Evolutionary conservation across 495 filamentous ascomycete species (phyloP), one percentile per base, ranked within the genome.

Genomic region (Penicillium manginii): DNA sequence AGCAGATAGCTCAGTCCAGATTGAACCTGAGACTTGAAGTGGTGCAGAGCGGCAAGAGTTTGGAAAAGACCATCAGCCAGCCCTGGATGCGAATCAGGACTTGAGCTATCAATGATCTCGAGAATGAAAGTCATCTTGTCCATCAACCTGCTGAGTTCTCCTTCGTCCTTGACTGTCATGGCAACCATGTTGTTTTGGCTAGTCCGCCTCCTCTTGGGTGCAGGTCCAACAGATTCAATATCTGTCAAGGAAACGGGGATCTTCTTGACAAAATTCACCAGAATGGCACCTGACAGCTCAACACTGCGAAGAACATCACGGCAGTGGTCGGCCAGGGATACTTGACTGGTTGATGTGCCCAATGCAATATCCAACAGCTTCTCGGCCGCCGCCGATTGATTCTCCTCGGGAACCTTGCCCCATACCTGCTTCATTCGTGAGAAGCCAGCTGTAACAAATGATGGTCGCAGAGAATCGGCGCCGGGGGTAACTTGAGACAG

Each of bases 1-100:
- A 97, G 87, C 15, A 98, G 81, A 73, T 97, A 97, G 6, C 88
- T 91, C 57, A 96, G 80, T 59, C 92, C 90, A 1, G 90, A 90
- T 33, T 81, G 80, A 17, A 89, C 81, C 52, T 89, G 81, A 2
- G 82, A 77, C 65, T 89, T 88, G 67, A 90, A 89, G 59, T 89
- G 86, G 47, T 94, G 91, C 32, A 98, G 78, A 60, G 96, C 90
- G n/a, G 84, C 86, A 39, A 98, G 81, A 0, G 88, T 78, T 31
- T 87, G 84, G 78, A 97, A 98, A 8, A 97, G 80, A 40, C 84
- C 85, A 57, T 83, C 83, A 3, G 96, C 80, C 33, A 98, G 75
- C 62, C 90, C 81, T 0, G 88, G 85, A 63, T 93, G 87, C 17
- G 83, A 78, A 58, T 85, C 86, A 1, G 89, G 86, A 17, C 82